Evolutionary conservation across 495 filamentous ascomycete genomes (phyloP).

Genomic region (Podospora bellae-mahoneyi): DNA sequence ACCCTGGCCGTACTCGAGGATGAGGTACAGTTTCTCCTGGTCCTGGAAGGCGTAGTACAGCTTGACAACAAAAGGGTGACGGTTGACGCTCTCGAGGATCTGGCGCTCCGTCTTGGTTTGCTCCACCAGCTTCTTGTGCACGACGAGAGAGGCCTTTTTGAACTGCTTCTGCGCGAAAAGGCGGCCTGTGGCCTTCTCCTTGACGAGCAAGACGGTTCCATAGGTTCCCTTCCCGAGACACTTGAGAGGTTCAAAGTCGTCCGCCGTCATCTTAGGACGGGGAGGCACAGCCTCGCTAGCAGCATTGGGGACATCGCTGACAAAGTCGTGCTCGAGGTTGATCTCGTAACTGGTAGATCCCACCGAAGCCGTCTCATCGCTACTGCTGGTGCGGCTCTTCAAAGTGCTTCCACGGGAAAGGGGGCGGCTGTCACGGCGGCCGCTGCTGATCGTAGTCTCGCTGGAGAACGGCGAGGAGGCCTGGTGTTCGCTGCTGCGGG

Average conservation of each 20-base stretch:
- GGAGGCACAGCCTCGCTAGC: conserved; percentile 32
- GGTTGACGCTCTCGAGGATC: conserved; percentile 90
- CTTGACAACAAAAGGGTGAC: conserved; percentile 96
- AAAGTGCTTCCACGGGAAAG: conserved; percentile 3
- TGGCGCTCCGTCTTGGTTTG: conserved; percentile 95
- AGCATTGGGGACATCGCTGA: conserved; percentile 62
- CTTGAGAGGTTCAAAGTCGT: conserved; percentile 88
- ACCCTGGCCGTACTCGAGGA: conserved; percentile 96
- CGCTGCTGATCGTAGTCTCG: conserved; percentile 26
- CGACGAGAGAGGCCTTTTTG: conserved; percentile 86
- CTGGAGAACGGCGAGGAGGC: conserved; percentile 21
- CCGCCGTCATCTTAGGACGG: conserved; percentile 79
- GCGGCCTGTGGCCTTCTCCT: conserved; percentile 78
- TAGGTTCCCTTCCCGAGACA: conserved; percentile 95
- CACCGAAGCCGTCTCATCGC: conserved; percentile 40
- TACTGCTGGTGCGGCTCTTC: conserved; percentile 34
- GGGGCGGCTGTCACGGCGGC: conserved; percentile 22
- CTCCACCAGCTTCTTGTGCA: conserved; percentile 89
- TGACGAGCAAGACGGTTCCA: conserved; percentile 89
- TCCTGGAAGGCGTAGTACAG: conserved; percentile 98
- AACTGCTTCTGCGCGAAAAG: conserved; percentile 98
- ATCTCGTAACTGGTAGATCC: conserved; percentile 74
- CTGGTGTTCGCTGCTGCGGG: conserved; percentile 42
- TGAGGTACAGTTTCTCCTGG: conserved; percentile 94
- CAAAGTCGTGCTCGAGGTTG: conserved; percentile 80